Conservation (phyloP, 768 basidiomycete genomes). For the Mrakia hoshinonis region DNA sequence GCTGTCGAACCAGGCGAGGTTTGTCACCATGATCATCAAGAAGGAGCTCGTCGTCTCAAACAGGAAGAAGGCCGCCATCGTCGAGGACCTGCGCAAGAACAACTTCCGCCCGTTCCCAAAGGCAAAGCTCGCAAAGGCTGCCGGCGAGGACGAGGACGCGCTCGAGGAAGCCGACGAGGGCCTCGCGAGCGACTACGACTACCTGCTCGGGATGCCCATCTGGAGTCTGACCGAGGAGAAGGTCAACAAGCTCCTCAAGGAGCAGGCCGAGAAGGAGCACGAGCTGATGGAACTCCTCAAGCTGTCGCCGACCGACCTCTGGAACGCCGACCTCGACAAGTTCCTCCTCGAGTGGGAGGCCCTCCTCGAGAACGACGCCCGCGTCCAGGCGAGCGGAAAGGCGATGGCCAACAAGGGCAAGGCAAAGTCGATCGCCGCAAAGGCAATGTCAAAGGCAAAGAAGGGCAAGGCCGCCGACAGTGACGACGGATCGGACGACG, state of each 20-base stretch:
- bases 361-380: slow-evolving; percentile 47
- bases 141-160: slow-evolving; percentile 52
- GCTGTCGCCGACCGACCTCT: slow-evolving; percentile 69
- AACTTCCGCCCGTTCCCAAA: slow-evolving; percentile 92
- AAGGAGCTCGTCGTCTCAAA: slow-evolving; percentile 72
- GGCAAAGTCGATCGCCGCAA: slow-evolving; percentile 43
- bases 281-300: slow-evolving; percentile 71
- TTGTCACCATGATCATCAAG: slow-evolving; percentile 90
- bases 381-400: slow-evolving; percentile 33
- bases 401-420: slow-evolving; percentile 44
- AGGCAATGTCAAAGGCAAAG: slow-evolving; percentile 44
- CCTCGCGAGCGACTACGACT: slow-evolving; percentile 67
- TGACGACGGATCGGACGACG: slow-evolving; percentile 47
- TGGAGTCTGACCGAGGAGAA: slow-evolving; percentile 90
- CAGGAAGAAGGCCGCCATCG: slow-evolving; percentile 79
- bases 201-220: slow-evolving; percentile 89
- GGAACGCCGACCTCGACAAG: slow-evolving; percentile 77
- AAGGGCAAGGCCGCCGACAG: slow-evolving; percentile 39
- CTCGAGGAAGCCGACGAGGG: slow-evolving; percentile 47
- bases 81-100: slow-evolving; percentile 67
- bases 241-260: slow-evolving; percentile 73
- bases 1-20: slow-evolving; percentile 87
- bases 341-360: slow-evolving; percentile 80
- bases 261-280: slow-evolving; percentile 69
- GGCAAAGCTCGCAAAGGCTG: slow-evolving; percentile 55